phyloP scores from a whole-genome alignment of 2,329 filamentous ascomycete species.

The Xylariales sp. region DNA sequence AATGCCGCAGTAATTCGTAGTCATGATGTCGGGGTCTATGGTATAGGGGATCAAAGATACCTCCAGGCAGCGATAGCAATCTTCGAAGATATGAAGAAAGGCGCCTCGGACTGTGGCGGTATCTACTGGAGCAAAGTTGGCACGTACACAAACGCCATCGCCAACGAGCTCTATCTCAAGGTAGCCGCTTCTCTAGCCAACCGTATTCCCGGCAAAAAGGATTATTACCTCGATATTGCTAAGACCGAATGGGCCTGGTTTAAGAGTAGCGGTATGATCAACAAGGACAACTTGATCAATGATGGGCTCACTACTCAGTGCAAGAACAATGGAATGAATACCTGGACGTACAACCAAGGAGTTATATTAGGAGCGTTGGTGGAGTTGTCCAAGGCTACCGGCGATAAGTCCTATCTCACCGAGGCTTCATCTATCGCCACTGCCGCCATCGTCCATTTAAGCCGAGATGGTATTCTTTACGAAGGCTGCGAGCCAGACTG shows the following conservation, averaged over 20 bases:
- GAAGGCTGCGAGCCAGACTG: slow-evolving; percentile 67
- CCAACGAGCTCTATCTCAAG: slow-evolving; percentile 67
- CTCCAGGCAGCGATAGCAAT: slow-evolving; percentile 63
- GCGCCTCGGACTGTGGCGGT: slow-evolving; percentile 62
- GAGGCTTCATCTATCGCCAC: slow-evolving; percentile 61
- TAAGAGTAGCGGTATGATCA: slow-evolving; percentile 61
- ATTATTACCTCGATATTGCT: slow-evolving; percentile 60
- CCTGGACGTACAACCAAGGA: slow-evolving; percentile 69
- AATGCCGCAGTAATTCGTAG: slow-evolving; percentile 57
- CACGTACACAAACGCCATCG: slow-evolving; percentile 62
- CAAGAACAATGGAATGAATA: slow-evolving; percentile 59
- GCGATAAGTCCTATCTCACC: slow-evolving; percentile 55
- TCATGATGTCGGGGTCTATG: slow-evolving; percentile 57
- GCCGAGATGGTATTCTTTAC: slow-evolving; percentile 60
- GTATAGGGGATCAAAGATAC: slow-evolving; percentile 58
- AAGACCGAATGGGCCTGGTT: slow-evolving; percentile 65
- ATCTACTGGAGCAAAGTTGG: slow-evolving; percentile 68
- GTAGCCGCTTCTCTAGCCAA: slow-evolving; percentile 66
- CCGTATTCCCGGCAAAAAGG: slow-evolving; percentile 53
- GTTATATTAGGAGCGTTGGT: slow-evolving; percentile 64
- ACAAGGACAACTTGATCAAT: slow-evolving; percentile 61
- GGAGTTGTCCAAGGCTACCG: slow-evolving; percentile 60
- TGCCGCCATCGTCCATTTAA: slow-evolving; percentile 61
- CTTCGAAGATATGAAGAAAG: slow-evolving; percentile 66
- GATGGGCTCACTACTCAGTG: slow-evolving; percentile 63